These are phyloP conservation scores for Cladosporium cucumerinum DNA, from an alignment of 2,329 filamentous ascomycete species.

Conservation along the genomic window DNA sequence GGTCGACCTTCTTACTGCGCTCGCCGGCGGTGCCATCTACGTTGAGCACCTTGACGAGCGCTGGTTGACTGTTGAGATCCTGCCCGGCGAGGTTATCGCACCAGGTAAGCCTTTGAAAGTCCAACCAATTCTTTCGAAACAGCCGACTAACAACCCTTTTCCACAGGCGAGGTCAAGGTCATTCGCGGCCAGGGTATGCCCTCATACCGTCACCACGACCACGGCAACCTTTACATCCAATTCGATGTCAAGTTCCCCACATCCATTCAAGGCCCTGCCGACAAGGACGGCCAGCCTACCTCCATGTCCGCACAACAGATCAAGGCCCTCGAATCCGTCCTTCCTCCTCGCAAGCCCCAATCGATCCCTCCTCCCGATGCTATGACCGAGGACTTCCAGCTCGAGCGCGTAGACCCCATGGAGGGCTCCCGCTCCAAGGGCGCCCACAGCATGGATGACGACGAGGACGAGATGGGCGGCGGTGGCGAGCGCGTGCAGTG, in stretches of 20 bases:
- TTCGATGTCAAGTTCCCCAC: slow-evolving; percentile 96
- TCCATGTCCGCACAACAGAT: slow-evolving; percentile 62
- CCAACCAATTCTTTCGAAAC: slow-evolving; percentile 8
- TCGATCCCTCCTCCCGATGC: slow-evolving; percentile 71
- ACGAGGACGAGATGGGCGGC: slow-evolving; percentile 57
- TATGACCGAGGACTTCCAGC: slow-evolving; percentile 85
- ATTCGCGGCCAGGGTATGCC: slow-evolving; percentile 98
- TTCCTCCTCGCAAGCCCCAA: slow-evolving; percentile 69
- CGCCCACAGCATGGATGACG: slow-evolving; percentile 60
- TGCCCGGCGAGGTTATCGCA: slow-evolving; percentile 90
- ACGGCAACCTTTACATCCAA: slow-evolving; percentile 93
- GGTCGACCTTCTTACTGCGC: slow-evolving; percentile 90
- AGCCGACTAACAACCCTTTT: neutral
- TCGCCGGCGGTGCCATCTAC: slow-evolving; percentile 85
- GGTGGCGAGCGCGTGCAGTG: slow-evolving; percentile 81
- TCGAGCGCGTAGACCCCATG: slow-evolving; percentile 76
- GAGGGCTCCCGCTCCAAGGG: slow-evolving; percentile 61
- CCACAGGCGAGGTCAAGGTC: slow-evolving; percentile 80
- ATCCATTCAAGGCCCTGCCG: slow-evolving; percentile 38
- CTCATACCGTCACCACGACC: slow-evolving; percentile 89
- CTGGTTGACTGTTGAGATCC: slow-evolving; percentile 90
- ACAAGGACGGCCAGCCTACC: slow-evolving; percentile 40
- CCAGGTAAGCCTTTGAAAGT: slow-evolving; percentile 62
- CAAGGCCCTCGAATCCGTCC: slow-evolving; percentile 73
- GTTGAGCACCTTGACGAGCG: slow-evolving; percentile 96